Conservation (phyloP, 164 flowering plant species). For the Chimonanthus salicifolius region DNA sequence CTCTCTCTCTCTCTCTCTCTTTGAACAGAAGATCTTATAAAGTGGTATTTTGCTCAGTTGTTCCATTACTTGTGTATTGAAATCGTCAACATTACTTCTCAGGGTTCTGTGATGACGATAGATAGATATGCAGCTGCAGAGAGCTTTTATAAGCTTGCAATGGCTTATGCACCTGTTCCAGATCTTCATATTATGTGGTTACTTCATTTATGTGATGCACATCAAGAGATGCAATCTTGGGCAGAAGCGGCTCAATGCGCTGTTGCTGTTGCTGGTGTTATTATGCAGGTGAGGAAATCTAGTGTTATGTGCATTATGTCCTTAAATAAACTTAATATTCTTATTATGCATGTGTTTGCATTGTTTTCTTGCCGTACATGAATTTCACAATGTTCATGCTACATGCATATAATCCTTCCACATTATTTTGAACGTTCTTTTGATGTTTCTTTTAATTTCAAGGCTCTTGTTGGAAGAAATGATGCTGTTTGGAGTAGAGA, state of each 20-base stretch:
- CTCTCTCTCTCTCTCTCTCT: too few species aligned
- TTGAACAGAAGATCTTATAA: too few species aligned
- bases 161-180: constrained; percentile 98
- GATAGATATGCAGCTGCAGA: constrained; percentile 98
- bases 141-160: constrained; percentile 85
- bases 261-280: constrained; percentile 98
- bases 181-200: constrained; percentile 99
- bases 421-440: not conserved
- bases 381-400: not conserved
- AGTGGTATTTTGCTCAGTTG: not conserved
- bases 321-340: not conserved
- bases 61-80: not conserved
- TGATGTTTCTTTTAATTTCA: constrained; percentile 1
- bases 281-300: constrained; percentile 80
- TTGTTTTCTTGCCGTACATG: not conserved
- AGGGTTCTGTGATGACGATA: constrained; percentile 75
- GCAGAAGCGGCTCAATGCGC: constrained; percentile 99
- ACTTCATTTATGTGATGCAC: constrained; percentile 95
- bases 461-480: constrained; percentile 97
- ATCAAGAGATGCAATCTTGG: constrained; percentile 99
- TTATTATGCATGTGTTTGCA: not conserved
- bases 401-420: not conserved
- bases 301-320: not conserved
- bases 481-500: constrained; percentile 96
- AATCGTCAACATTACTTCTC: constrained; percentile 7